phyloP scores from a whole-genome alignment of 2,329 filamentous ascomycete species.

The Tolypocladium guangdongense region DNA sequence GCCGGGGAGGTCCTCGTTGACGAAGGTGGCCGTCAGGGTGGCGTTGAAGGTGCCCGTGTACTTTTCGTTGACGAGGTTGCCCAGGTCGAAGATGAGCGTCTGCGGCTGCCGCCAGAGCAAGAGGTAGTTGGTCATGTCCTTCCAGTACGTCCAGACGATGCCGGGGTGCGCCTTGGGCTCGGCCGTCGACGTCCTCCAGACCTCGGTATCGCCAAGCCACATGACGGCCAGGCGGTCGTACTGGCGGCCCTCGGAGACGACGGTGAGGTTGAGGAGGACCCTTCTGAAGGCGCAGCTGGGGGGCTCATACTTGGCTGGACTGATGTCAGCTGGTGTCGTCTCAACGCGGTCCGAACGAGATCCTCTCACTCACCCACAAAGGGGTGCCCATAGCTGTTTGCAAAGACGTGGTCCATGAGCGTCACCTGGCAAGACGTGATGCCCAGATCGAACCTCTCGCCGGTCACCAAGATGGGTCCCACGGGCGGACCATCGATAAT shows the following conservation, averaged over 20 bases:
- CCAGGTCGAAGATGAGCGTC: slow-evolving; percentile 70
- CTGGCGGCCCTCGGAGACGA: slow-evolving; percentile 59
- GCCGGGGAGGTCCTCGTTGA: slow-evolving; percentile 22
- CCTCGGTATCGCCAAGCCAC: slow-evolving; percentile 65
- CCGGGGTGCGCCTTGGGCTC: slow-evolving; percentile 57
- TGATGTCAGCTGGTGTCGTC: background rate
- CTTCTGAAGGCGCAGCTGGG: slow-evolving; percentile 61
- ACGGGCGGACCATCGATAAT: background rate
- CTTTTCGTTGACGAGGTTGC: slow-evolving; percentile 55
- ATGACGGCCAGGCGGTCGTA: slow-evolving; percentile 67
- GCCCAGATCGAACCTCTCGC: too few relatives aligned
- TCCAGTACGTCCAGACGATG: slow-evolving; percentile 66
- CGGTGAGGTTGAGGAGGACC: slow-evolving; percentile 66
- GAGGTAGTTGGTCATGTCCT: slow-evolving; percentile 66
- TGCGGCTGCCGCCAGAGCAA: slow-evolving; percentile 58
- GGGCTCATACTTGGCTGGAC: slow-evolving; percentile 9
- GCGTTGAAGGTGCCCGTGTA: slow-evolving; percentile 68
- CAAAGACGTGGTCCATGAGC: slow-evolving; percentile 65
- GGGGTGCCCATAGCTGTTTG: slow-evolving; percentile 59
- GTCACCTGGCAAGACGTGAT: slow-evolving; percentile 35
- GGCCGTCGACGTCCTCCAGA: slow-evolving; percentile 77
- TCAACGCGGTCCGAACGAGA: background rate
- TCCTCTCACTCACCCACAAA: slow-evolving; percentile 50
- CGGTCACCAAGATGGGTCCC: too few relatives aligned
- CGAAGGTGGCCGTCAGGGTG: slow-evolving; percentile 65